Conservation (phyloP, 768 basidiomycete genomes). For the Macrolepiota albuminosa region DNA sequence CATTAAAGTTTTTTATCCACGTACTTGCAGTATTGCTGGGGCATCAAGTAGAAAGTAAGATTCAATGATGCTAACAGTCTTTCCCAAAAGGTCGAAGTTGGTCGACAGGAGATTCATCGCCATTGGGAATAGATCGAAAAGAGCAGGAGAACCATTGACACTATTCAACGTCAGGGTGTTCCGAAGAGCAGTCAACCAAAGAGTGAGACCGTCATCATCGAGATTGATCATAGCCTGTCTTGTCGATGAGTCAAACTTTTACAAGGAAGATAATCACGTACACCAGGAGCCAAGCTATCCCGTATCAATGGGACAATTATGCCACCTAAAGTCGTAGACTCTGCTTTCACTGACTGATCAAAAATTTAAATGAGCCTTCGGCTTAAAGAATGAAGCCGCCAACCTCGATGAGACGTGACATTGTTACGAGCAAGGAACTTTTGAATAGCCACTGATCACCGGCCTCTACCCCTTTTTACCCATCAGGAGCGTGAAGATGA, state of each 20-base stretch:
- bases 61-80: slow-evolving; percentile 61
- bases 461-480: slow-evolving; percentile 55
- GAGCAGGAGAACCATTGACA: slow-evolving; percentile 39
- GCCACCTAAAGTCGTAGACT: slow-evolving; percentile 48
- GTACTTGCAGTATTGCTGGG: slow-evolving; percentile 55
- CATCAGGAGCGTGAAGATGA: slow-evolving; percentile 1
- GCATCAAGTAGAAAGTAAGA: slow-evolving; percentile 78
- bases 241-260: slow-evolving; percentile 9
- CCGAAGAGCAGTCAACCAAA: slow-evolving; percentile 71
- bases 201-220: slow-evolving; percentile 70
- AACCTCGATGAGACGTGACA: slow-evolving; percentile 69
- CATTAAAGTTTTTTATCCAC: slow-evolving; percentile 5
- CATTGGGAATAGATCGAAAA: slow-evolving; percentile 64
- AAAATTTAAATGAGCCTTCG: background rate
- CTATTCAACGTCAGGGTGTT: slow-evolving; percentile 54
- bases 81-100: slow-evolving; percentile 75
- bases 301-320: slow-evolving; percentile 62
- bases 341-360: slow-evolving; percentile 57
- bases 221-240: slow-evolving; percentile 59
- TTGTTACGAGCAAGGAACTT: slow-evolving; percentile 59
- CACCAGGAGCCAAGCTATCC: slow-evolving; percentile 57
- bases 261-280: slow-evolving; percentile 22
- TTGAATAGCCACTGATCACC: slow-evolving; percentile 72
- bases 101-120: slow-evolving; percentile 53
- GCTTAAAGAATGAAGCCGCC: slow-evolving; percentile 7